Evolutionary conservation across 768 basidiomycete genomes (phyloP).

Genomic region (Kwoniella sp.): DNA sequence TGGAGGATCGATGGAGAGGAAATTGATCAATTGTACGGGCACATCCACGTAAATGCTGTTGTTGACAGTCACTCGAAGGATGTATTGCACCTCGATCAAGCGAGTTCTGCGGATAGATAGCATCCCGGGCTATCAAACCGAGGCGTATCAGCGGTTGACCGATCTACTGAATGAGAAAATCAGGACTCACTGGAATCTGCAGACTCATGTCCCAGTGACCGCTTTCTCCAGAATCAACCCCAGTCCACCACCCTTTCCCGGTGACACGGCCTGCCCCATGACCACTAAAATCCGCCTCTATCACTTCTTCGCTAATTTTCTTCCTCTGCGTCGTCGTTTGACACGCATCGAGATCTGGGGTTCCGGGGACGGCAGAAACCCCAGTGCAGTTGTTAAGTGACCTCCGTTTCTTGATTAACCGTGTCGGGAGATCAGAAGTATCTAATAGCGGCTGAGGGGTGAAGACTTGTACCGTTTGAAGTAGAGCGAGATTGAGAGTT

Average conservation of each 20-base stretch:
- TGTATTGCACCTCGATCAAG: constrained; percentile 76
- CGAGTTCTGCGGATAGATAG: constrained; percentile 66
- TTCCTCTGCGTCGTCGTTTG: constrained; percentile 67
- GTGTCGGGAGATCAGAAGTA: constrained; percentile 28
- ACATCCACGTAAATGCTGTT: constrained; percentile 70
- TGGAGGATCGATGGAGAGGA: constrained; percentile 81
- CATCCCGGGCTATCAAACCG: constrained; percentile 37
- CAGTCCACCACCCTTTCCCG: constrained; percentile 82
- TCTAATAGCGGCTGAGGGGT: constrained; percentile 61
- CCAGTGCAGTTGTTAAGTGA: constrained; percentile 18
- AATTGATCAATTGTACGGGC: constrained; percentile 77
- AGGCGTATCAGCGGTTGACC: neutral
- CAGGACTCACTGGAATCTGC: constrained; percentile 68
- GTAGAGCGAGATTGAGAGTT: constrained; percentile 64
- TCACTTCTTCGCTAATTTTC: constrained; percentile 66
- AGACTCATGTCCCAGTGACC: constrained; percentile 71
- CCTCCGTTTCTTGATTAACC: constrained; percentile 13
- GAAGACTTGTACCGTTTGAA: constrained; percentile 70
- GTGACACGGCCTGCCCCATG: constrained; percentile 66
- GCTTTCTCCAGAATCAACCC: constrained; percentile 67
- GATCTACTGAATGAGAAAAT: neutral
- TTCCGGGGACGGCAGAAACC: constrained; percentile 26
- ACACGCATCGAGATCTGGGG: constrained; percentile 64
- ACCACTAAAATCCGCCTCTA: constrained; percentile 63
- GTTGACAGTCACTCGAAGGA: constrained; percentile 66